Evolutionary conservation across 768 basidiomycete species (phyloP).

Genomic region (Chalciporus chontae): DNA sequence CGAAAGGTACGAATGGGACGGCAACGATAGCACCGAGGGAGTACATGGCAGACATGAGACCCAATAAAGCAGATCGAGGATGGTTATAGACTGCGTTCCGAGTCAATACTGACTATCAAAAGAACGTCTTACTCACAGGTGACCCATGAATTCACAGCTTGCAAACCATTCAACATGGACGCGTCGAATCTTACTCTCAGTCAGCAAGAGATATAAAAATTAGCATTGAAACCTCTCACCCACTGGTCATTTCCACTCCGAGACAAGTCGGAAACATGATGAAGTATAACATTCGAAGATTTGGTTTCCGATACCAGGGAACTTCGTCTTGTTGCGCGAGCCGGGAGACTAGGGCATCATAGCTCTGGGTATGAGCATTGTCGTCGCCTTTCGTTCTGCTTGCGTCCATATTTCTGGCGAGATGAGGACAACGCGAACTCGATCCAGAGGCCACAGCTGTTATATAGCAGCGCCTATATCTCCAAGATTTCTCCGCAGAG

Average conservation of each 20-base stretch:
- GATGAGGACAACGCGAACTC: not conserved
- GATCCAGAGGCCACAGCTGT: not conserved
- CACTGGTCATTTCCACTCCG: conserved; percentile 19
- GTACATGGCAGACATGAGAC: conserved; percentile 57
- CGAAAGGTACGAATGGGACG: conserved; percentile 37
- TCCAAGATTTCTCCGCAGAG: not conserved
- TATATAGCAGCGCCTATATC: not conserved
- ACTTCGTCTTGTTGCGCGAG: conserved; percentile 41
- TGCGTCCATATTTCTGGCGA: conserved; percentile 4
- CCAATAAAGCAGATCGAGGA: conserved; percentile 52
- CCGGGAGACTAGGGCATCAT: conserved; percentile 13
- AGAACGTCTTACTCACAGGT: conserved; percentile 36
- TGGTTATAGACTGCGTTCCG: conserved; percentile 44
- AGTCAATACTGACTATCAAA: not conserved
- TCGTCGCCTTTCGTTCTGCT: not conserved
- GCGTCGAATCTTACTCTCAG: conserved; percentile 29
- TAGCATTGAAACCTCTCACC: conserved; percentile 7
- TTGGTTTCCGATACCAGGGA: conserved; percentile 63
- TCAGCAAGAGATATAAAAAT: not conserved
- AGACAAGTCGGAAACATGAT: conserved; percentile 45
- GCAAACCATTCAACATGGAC: conserved; percentile 61
- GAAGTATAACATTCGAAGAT: conserved; percentile 52
- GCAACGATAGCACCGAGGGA: conserved; percentile 56
- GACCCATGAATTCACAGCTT: conserved; percentile 56
- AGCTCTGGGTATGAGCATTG: not conserved